Percentiles rank a stretch among this genome's conserved stretches.
phyloP scores from a whole-genome alignment of 352 stramenopile species.

The Globisporangium cederbergense region DNA sequence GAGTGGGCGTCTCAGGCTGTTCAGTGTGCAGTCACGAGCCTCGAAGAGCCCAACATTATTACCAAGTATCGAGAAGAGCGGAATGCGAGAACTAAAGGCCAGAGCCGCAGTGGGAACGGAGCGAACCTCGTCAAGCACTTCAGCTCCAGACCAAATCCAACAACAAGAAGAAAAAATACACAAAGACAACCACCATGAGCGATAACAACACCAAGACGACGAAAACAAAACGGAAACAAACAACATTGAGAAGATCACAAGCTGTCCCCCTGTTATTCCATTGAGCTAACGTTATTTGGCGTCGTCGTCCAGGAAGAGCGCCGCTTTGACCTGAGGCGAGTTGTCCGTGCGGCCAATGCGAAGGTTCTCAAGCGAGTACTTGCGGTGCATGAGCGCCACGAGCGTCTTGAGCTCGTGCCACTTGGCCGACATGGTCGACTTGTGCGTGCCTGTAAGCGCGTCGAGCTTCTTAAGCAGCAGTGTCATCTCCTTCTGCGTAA shows the following conservation, averaged over 20 bases:
- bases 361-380: conserved; percentile 80
- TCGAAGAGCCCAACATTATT: neutral
- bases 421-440: conserved; percentile 77
- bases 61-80: neutral
- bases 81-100: neutral
- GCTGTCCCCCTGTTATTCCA: too few species aligned
- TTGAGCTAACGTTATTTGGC: neutral
- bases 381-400: conserved; percentile 80
- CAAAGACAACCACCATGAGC: neutral
- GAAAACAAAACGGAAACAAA: neutral
- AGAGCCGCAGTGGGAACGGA: neutral
- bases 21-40: neutral
- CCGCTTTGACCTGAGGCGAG: conserved; percentile 35
- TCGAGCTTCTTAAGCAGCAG: conserved; percentile 74
- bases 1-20: neutral
- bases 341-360: conserved; percentile 43
- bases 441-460: conserved; percentile 61
- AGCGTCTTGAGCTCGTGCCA: conserved; percentile 88
- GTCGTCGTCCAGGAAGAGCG: conserved; percentile 41
- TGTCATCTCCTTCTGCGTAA: conserved; percentile 65
- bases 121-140: neutral
- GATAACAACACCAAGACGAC: neutral
- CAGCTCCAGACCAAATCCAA: neutral
- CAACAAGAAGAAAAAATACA: neutral
- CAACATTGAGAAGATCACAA: neutral